Evolutionary conservation across 2,329 filamentous ascomycete genomes (phyloP), one percentile per base, ranked within the genome.

Genomic region (Verticillium nonalfalfae): DNA sequence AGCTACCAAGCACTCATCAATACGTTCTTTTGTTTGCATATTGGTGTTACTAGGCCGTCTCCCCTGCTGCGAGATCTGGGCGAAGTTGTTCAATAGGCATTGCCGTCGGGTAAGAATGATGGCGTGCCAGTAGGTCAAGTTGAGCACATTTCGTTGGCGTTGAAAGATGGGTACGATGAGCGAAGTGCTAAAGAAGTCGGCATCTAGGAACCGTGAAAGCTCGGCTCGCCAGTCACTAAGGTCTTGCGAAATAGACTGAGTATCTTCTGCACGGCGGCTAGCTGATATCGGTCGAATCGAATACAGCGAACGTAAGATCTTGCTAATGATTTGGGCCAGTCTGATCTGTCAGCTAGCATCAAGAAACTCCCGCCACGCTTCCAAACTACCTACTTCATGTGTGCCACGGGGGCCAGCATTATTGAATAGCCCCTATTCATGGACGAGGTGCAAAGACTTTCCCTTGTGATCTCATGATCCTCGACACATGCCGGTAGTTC

Each of bases 401-500:
- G 73, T 3, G 73, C 73, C 13, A 76, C 55, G 0, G 75, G 68
- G 2, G 72, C 74, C 26, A 74, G 66, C 73, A 76, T 76, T 0
- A 69, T 63, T 4, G 70, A 68, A 26, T 69, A 67, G 6, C 65
- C 64, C 4, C 63, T 56, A 5, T 60, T 58, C 55, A 62, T 56
- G 18, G 61, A 56, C 6, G 63, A 45, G 0, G 63, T 57, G 69
- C 73, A 0, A 72, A 61, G 59, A 33, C 60, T 58, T 13, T 63
- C 62, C 4, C 61, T 60, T 6, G 61, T 62, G 6, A 65, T 38
- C n/a, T 65, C 63, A 7, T 60, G 60, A 62, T 88, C 85, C 60
- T 86, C 83, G 7, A 85, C 76, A 26, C 75, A 72, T 7, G 76
- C 73, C 0, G 86, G 86, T 14, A 86, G 72, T 15, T 85, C 81